phyloP scores from a whole-genome alignment of 78 protist genomes.

The Polysphondylium violaceum region DNA sequence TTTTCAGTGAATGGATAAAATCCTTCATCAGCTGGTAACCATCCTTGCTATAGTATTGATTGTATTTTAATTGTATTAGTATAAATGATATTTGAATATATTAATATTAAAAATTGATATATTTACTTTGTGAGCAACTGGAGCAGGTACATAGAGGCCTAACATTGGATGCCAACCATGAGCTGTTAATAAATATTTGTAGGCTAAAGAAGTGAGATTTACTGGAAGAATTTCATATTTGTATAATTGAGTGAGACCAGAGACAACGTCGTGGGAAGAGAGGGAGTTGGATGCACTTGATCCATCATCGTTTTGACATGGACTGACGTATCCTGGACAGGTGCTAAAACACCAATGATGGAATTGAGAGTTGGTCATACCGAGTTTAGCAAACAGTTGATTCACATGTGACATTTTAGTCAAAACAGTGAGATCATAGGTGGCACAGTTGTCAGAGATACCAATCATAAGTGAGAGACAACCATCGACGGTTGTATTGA shows the following conservation, averaged over 20 bases:
- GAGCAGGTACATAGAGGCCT: slow-evolving; percentile 34
- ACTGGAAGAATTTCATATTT: not conserved
- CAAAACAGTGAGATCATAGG: slow-evolving; percentile 19
- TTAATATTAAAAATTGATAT: no score
- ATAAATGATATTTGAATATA: no score
- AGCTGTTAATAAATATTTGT: slow-evolving; percentile 55
- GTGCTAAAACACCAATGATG: slow-evolving; percentile 66
- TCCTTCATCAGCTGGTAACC: slow-evolving; percentile 78
- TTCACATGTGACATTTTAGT: slow-evolving; percentile 41
- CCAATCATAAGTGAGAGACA: slow-evolving; percentile 74
- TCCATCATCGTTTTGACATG: slow-evolving; percentile 70
- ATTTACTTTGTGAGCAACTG: slow-evolving; percentile 75
- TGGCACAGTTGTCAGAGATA: slow-evolving; percentile 74
- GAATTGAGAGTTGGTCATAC: slow-evolving; percentile 50
- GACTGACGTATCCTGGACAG: slow-evolving; percentile 42
- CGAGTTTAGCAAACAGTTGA: slow-evolving; percentile 22
- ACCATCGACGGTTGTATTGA: not conserved
- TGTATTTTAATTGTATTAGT: no score
- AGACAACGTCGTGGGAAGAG: slow-evolving; percentile 37
- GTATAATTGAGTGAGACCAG: slow-evolving; percentile 27
- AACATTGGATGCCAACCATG: slow-evolving; percentile 76
- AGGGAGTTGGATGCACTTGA: slow-evolving; percentile 8
- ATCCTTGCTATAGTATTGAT: no score
- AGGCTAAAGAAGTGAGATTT: slow-evolving; percentile 6
- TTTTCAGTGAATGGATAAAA: slow-evolving; percentile 68